A percentile compares a stretch with the other conserved stretches of the same genome.
phyloP scores from a whole-genome alignment of 2,329 filamentous ascomycete genomes.

The Coniochaeta prunicola region DNA sequence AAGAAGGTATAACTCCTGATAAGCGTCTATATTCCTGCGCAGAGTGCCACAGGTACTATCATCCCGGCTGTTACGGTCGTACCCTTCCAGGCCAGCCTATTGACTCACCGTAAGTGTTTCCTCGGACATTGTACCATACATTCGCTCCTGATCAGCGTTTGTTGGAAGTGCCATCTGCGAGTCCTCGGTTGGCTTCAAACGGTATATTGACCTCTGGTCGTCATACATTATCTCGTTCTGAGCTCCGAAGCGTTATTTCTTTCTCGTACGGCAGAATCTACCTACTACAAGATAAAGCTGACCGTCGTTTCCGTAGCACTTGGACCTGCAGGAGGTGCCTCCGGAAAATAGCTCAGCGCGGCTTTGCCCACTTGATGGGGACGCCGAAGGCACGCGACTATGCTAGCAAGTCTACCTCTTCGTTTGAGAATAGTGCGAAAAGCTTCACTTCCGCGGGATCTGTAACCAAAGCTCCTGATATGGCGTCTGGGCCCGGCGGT shows the following conservation, averaged over 20 bases:
- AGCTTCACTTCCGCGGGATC: background rate
- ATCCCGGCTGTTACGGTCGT: slow-evolving; percentile 16
- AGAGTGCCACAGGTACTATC: slow-evolving; percentile 14
- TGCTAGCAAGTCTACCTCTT: background rate
- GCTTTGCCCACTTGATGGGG: background rate
- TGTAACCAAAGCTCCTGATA: background rate
- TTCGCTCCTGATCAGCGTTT: background rate
- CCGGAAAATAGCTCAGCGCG: background rate
- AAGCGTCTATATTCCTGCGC: slow-evolving; percentile 14
- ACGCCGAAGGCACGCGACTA: background rate
- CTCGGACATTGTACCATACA: background rate
- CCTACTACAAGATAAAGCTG: background rate
- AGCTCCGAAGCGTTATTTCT: background rate
- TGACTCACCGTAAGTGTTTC: slow-evolving; percentile 9
- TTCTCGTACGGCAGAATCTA: background rate
- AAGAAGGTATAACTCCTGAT: slow-evolving; percentile 8
- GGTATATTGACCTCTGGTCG: background rate
- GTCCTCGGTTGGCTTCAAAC: background rate
- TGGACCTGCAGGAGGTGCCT: background rate
- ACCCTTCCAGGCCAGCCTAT: slow-evolving; percentile 6
- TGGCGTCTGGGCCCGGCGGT: background rate
- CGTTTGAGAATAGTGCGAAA: background rate
- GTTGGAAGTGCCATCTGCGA: background rate
- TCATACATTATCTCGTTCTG: background rate
- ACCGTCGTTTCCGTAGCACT: background rate